Base-by-base conservation (phyloP, 805 yeast species). In the Cyberlindnera samutprakarnensis region DNA sequence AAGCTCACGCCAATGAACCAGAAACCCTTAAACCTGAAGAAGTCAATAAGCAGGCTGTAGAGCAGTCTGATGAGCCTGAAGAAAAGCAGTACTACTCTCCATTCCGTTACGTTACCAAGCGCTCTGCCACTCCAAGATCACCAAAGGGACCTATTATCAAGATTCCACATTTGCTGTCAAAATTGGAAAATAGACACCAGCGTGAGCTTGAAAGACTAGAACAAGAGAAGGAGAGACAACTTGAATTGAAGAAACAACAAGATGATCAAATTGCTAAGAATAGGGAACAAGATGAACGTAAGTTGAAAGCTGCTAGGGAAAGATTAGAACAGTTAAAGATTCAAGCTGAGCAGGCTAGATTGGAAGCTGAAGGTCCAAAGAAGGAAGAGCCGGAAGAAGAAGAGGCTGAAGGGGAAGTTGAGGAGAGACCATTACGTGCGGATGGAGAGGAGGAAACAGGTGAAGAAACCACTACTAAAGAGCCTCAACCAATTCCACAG, bases 151-250 rank as follows among this genome's bases (percentile, higher is more conserved):
- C 24, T 14, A 38, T 30, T 4, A 20, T 41, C 26, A 26, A 30
- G 22, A 26, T 33, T 18, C 42, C 47, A 9, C 13, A 27, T 11
- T 15, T 45, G 21, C 43, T 45, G 19, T 32, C 27, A n/a, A 18
- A 36, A n/a, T 22, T 45, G 24, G 44, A 41, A 12, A 21, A 32
- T 15, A 45, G 31, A 16, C 44, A 45, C 25, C 31, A 37, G 27
- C 30, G 30, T 14, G 46, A 43, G 20, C 17, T 45, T 5, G n/a
- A 37, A 8, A 36, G 36, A n/a, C 20, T 45, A 14, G 39, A 39
- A 12, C 31, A 32, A 23, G 41, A 43, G 22, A 39, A 39, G 11
- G 30, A 34, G 22, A 35, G 34, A 23, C 31, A 37, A 9, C 38
- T 24, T 9, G 22, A 25, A 6, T 16, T 40, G 31, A 42, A 44